A percentile compares a stretch with the other conserved stretches of the same genome.
Evolutionary conservation across 2,329 filamentous ascomycete genomes (phyloP).

Genomic region (Penicillium verrucosum): DNA sequence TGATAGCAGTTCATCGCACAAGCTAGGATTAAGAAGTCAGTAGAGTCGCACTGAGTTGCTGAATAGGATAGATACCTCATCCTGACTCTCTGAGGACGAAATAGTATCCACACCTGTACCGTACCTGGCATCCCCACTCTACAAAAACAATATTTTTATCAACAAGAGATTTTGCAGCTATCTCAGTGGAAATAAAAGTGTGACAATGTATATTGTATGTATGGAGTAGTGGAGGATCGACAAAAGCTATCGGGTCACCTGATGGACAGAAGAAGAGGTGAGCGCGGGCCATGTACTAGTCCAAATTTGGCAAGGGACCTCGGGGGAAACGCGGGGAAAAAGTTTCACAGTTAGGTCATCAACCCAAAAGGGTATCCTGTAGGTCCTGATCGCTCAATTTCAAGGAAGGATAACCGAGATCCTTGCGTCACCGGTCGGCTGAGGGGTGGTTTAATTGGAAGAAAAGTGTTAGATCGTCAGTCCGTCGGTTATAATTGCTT

Average conservation of each 20-base stretch:
- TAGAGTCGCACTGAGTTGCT: neutral
- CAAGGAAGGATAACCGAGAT: neutral
- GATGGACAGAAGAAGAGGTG: neutral
- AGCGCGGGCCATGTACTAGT: neutral
- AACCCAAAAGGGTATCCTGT: neutral
- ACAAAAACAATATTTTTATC: slow-evolving; percentile 5
- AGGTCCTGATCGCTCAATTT: neutral
- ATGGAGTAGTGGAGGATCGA: neutral
- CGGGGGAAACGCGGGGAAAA: neutral
- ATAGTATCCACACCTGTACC: slow-evolving; percentile 1
- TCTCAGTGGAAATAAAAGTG: neutral
- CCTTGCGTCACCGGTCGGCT: neutral
- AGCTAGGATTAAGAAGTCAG: neutral
- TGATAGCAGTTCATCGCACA: slow-evolving; percentile 4
- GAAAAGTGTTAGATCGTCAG: neutral
- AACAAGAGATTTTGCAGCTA: neutral
- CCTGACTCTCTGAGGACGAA: slow-evolving; percentile 6
- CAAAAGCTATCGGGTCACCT: neutral
- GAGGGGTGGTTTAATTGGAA: neutral
- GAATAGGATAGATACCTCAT: neutral
- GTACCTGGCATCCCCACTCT: slow-evolving; percentile 7
- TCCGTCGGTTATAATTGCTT: neutral
- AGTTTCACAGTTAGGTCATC: neutral
- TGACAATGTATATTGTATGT: neutral
- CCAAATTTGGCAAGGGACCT: neutral